Evolutionary conservation across 345 rosid genomes (phyloP).

Genomic region (Eucalyptus microcorys): DNA sequence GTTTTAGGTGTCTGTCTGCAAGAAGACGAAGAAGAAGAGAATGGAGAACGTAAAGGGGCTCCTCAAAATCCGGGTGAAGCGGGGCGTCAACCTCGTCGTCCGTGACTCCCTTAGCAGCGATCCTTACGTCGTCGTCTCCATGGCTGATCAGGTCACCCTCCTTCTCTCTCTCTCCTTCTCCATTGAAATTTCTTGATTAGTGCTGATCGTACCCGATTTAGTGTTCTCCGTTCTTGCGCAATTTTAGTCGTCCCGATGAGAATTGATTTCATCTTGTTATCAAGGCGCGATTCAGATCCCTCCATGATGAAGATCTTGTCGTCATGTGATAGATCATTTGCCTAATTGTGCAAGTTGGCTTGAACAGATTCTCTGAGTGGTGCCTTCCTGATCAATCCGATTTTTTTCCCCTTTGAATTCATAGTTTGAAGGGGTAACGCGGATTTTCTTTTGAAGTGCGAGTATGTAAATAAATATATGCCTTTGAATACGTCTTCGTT

Average conservation of each 20-base stretch:
- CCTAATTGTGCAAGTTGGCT: neutral
- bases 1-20: neutral
- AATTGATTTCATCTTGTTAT: neutral
- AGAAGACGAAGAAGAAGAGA: neutral
- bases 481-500: neutral
- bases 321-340: neutral
- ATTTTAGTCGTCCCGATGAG: neutral
- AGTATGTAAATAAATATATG: neutral
- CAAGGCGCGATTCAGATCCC: neutral
- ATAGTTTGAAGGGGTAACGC: neutral
- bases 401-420: neutral
- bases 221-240: neutral
- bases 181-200: neutral
- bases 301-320: neutral
- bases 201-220: neutral
- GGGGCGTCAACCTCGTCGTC: conserved; percentile 29
- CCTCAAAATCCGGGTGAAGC: conserved; percentile 24
- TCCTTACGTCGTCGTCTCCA: conserved; percentile 37
- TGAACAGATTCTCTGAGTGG: neutral
- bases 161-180: neutral
- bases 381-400: neutral
- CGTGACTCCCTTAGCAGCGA: conserved; percentile 40
- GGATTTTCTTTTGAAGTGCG: neutral
- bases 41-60: conserved; percentile 37
- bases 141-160: conserved; percentile 22